Evolutionary conservation across 2,329 filamentous ascomycete species (phyloP).

Genomic region (Trichophaea hybrida): DNA sequence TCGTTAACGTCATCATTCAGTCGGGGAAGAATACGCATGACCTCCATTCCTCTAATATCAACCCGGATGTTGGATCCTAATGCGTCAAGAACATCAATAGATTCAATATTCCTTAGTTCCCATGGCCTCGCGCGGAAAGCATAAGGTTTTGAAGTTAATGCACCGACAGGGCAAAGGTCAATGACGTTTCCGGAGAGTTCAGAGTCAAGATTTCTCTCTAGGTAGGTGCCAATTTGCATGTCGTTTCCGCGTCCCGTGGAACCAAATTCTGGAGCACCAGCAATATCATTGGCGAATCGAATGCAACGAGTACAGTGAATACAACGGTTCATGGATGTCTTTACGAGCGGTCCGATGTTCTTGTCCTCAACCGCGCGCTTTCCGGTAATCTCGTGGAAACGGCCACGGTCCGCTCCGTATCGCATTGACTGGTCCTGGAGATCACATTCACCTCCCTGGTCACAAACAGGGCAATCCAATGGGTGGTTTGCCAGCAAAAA

Average conservation of each 20-base stretch:
- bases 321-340: conserved; percentile 99
- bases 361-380: conserved; percentile 99
- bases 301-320: conserved; percentile 98
- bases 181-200: conserved; percentile 96
- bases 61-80: conserved; percentile 90
- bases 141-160: conserved; percentile 91
- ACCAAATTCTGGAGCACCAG: conserved; percentile 87
- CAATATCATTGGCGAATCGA: conserved; percentile 93
- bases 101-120: conserved; percentile 93
- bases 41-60: conserved; percentile 82
- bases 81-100: conserved; percentile 83
- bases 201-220: conserved; percentile 84
- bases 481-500: conserved; percentile 94
- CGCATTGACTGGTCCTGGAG: conserved; percentile 99
- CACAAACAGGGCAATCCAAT: conserved; percentile 81
- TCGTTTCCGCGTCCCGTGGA: conserved; percentile 92
- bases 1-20: conserved; percentile 98
- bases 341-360: conserved; percentile 95
- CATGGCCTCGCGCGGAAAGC: conserved; percentile 93
- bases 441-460: conserved; percentile 98
- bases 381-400: conserved; percentile 89
- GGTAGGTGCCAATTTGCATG: conserved; percentile 94
- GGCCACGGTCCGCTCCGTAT: conserved; percentile 87
- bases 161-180: conserved; percentile 93
- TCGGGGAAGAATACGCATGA: conserved; percentile 85